Evolutionary conservation across 305 asterid genomes (phyloP).

Genomic region (Lippia alba): DNA sequence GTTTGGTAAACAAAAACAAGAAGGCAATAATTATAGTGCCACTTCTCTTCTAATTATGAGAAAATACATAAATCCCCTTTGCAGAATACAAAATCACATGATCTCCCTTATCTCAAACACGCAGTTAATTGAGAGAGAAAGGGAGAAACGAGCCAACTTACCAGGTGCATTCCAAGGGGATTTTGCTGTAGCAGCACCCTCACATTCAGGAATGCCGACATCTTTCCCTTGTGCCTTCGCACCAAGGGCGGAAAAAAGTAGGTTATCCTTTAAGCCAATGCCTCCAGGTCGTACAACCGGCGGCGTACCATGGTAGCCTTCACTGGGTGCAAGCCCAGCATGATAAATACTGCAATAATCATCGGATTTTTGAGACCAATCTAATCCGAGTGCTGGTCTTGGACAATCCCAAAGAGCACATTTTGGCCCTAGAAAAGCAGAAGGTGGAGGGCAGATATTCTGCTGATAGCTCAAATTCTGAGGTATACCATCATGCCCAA

Average conservation of each 20-base stretch:
- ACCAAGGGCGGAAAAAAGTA: conserved; percentile 70
- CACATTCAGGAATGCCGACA: conserved; percentile 77
- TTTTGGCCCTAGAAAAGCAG: conserved; percentile 74
- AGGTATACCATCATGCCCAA: conserved; percentile 50
- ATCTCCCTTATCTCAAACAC: too few relatives aligned
- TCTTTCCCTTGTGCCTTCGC: conserved; percentile 67
- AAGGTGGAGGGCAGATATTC: conserved; percentile 65
- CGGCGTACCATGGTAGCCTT: conserved; percentile 61
- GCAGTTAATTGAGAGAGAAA: not conserved
- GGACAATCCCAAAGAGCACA: conserved; percentile 86
- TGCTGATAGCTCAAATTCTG: conserved; percentile 47
- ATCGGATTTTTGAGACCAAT: conserved; percentile 62
- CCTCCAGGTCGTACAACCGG: conserved; percentile 76
- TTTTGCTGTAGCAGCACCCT: conserved; percentile 78
- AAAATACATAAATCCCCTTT: too few relatives aligned
- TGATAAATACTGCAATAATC: conserved; percentile 67
- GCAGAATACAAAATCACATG: too few relatives aligned
- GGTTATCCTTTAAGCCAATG: conserved; percentile 69
- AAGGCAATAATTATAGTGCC: not conserved
- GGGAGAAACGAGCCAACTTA: conserved; percentile 31
- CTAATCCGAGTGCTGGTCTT: conserved; percentile 66
- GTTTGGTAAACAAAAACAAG: not conserved
- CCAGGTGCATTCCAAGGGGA: conserved; percentile 88
- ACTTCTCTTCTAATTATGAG: too few relatives aligned
- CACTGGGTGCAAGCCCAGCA: conserved; percentile 61